These are phyloP conservation scores for Mycena amicta DNA, from an alignment of 768 basidiomycete species.

Conservation along the genomic window DNA sequence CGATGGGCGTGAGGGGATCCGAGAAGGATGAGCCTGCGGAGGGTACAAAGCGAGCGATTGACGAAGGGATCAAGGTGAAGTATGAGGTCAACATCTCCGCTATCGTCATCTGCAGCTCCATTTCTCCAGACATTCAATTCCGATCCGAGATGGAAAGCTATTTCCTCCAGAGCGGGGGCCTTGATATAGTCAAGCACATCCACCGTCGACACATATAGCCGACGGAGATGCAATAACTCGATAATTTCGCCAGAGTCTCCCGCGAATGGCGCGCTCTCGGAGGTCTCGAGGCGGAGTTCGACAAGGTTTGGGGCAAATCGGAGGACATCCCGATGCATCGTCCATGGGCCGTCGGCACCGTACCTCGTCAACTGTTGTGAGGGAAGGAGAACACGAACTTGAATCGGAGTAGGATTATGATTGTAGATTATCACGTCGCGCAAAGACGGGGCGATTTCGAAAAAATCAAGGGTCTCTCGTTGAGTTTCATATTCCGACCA, in stretches of 20 bases:
- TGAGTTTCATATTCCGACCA: background rate
- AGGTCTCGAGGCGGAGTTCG: background rate
- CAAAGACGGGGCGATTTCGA: background rate
- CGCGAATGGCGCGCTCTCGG: background rate
- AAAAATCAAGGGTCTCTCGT: background rate
- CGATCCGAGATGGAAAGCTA: too few species aligned
- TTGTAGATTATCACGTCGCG: conserved; percentile 5
- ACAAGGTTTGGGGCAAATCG: background rate
- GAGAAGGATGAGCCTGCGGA: too few species aligned
- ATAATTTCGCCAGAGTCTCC: background rate
- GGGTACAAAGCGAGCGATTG: too few species aligned
- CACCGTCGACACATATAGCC: background rate
- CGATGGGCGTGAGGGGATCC: too few species aligned
- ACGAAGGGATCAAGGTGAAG: too few species aligned
- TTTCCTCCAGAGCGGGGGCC: background rate
- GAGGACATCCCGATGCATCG: background rate
- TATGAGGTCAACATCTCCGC: too few species aligned
- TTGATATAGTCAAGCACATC: background rate
- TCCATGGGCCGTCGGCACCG: background rate
- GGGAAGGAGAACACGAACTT: background rate
- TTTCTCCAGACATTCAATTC: too few species aligned
- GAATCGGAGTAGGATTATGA: background rate
- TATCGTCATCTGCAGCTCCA: too few species aligned
- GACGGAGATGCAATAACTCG: background rate
- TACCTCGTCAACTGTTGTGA: background rate